Conservation (phyloP, 2,329 filamentous ascomycete genomes). For the Pyrenophora seminiperda region DNA sequence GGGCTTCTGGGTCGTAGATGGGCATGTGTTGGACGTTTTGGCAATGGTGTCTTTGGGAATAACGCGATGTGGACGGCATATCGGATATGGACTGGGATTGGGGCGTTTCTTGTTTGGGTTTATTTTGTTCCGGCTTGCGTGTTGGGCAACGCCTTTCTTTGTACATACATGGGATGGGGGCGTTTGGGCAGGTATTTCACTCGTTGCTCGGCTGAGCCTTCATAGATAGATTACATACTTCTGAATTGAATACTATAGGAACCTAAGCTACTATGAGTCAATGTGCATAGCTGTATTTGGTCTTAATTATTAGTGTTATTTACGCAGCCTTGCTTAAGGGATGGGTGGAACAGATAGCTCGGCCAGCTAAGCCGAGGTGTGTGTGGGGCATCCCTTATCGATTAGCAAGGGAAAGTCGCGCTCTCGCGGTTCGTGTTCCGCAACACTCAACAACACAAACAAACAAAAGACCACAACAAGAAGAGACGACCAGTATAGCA, state of each 20-base stretch:
- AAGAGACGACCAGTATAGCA: not conserved
- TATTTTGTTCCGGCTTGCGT: too few relatives aligned
- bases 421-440: constrained; percentile 16
- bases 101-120: not conserved
- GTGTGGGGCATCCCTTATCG: constrained; percentile 7
- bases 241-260: too few relatives aligned
- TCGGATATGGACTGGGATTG: constrained; percentile 1
- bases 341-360: constrained; percentile 16
- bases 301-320: too few relatives aligned
- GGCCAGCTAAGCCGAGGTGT: constrained; percentile 1
- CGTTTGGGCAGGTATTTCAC: not conserved
- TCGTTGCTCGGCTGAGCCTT: not conserved
- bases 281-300: too few relatives aligned
- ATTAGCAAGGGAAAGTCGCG: constrained; percentile 23
- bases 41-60: not conserved
- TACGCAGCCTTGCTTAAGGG: not conserved
- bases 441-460: constrained; percentile 23
- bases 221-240: too few relatives aligned
- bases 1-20: not conserved
- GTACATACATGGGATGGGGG: not conserved
- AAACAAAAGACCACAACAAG: constrained; percentile 5
- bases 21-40: not conserved
- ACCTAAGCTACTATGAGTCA: too few relatives aligned
- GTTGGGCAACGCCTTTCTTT: too few relatives aligned
- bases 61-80: not conserved